Evolutionary conservation across 108 stramenopile species (phyloP).

Genomic region (Pseudonitzschia multiseries): DNA sequence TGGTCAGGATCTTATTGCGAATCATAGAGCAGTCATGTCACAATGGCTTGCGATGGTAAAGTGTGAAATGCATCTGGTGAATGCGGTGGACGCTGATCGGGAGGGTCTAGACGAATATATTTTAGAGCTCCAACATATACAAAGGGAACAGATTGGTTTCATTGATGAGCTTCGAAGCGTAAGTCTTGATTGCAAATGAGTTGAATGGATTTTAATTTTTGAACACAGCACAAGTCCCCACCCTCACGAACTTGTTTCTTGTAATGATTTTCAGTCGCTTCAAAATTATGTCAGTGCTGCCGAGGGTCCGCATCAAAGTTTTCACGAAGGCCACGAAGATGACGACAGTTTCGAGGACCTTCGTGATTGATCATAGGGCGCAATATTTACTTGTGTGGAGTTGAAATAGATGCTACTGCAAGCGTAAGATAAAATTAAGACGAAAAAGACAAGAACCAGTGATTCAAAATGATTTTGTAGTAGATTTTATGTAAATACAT

Average conservation of each 20-base stretch:
- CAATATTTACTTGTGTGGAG: no score
- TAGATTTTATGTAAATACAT: neutral
- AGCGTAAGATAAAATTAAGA: neutral
- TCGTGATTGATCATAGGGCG: conserved; percentile 17
- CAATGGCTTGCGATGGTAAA: conserved; percentile 65
- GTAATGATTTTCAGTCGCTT: conserved; percentile 21
- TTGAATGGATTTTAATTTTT: neutral
- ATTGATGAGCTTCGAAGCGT: conserved; percentile 54
- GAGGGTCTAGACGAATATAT: conserved; percentile 72
- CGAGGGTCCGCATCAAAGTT: conserved; percentile 15
- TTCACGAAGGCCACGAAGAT: conserved; percentile 23
- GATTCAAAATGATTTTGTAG: neutral
- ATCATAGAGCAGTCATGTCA: conserved; percentile 64
- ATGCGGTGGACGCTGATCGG: conserved; percentile 55
- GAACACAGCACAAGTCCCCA: neutral
- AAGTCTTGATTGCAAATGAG: neutral
- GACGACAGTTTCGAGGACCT: conserved; percentile 34
- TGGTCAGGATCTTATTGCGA: conserved; percentile 47
- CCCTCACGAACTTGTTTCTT: neutral
- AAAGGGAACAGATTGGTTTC: conserved; percentile 53
- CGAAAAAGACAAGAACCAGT: neutral
- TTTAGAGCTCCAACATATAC: conserved; percentile 53
- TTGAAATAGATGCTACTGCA: no score
- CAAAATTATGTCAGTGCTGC: conserved; percentile 27
- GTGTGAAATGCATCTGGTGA: conserved; percentile 73